Evolutionary conservation across 768 basidiomycete genomes (phyloP).

Genomic region (Cyclocybe aegerita): DNA sequence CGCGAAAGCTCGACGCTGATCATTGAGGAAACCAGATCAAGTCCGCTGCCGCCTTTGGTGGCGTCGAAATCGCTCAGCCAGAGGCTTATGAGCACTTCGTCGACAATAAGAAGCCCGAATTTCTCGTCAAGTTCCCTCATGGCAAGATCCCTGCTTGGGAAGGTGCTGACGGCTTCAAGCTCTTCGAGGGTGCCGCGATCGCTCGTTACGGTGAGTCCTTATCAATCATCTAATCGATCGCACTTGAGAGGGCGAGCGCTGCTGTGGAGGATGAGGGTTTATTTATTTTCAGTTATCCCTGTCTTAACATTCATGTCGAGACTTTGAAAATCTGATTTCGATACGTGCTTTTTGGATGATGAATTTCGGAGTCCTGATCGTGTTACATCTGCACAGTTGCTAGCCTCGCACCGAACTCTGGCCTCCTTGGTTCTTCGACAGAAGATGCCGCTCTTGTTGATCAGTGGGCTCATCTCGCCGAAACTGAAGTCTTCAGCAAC

Average conservation of each 20-base stretch:
- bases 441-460: slow-evolving; percentile 77
- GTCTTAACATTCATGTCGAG: slow-evolving; percentile 67
- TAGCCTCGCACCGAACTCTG: slow-evolving; percentile 70
- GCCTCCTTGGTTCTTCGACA: slow-evolving; percentile 63
- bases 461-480: slow-evolving; percentile 81
- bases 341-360: slow-evolving; percentile 9
- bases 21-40: slow-evolving; percentile 33
- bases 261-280: slow-evolving; percentile 36
- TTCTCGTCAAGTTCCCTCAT: slow-evolving; percentile 70
- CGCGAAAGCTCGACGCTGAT: neutral
- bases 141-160: slow-evolving; percentile 88
- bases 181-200: slow-evolving; percentile 80
- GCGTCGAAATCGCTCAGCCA: slow-evolving; percentile 55
- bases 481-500: slow-evolving; percentile 55
- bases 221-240: slow-evolving; percentile 35
- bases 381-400: slow-evolving; percentile 55
- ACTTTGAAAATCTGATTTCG: slow-evolving; percentile 37
- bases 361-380: slow-evolving; percentile 8
- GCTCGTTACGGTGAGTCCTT: slow-evolving; percentile 81
- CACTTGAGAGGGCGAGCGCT: slow-evolving; percentile 6
- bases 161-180: slow-evolving; percentile 69
- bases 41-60: slow-evolving; percentile 60
- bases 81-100: slow-evolving; percentile 56
- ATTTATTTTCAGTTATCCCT: slow-evolving; percentile 65
- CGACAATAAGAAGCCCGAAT: slow-evolving; percentile 72